Evolutionary conservation across 176 grass and related monocot species (phyloP).

Genomic region (Oryza glaberrima): DNA sequence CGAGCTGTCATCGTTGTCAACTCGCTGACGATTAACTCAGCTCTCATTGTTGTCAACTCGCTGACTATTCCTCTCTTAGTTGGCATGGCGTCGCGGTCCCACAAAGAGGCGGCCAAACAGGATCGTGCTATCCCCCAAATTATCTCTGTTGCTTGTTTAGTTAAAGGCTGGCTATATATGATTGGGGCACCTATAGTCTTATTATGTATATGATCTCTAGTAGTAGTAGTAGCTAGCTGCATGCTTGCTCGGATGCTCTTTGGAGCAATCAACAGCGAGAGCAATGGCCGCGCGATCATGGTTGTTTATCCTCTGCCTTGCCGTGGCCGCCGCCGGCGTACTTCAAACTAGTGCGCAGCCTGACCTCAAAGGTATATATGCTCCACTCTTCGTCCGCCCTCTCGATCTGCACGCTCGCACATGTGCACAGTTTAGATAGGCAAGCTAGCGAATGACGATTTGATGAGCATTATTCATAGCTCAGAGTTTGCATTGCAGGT

Average conservation of each 20-base stretch:
- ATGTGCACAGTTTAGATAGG: too few species aligned
- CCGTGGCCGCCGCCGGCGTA: background rate
- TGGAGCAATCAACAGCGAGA: background rate
- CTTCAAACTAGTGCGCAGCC: slow-evolving; percentile 35
- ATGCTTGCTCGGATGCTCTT: background rate
- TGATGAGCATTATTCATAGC: background rate
- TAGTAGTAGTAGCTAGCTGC: background rate
- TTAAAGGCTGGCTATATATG: too few species aligned
- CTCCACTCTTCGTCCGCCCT: too few species aligned
- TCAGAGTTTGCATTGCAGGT: slow-evolving; percentile 30
- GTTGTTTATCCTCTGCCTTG: slow-evolving; percentile 12
- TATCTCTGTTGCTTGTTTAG: too few species aligned
- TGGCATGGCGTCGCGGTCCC: too few species aligned
- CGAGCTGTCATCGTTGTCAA: too few species aligned
- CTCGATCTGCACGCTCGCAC: too few species aligned
- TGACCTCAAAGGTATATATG: slow-evolving; percentile 47
- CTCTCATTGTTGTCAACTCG: background rate
- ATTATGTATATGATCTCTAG: background rate
- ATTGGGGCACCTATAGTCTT: too few species aligned
- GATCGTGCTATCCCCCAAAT: too few species aligned
- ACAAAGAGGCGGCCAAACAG: too few species aligned
- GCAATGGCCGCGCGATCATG: background rate
- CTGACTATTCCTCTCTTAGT: background rate
- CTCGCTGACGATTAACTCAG: too few species aligned
- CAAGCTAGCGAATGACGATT: background rate